Percentiles rank a stretch among this genome's conserved stretches.
Conservation (phyloP, 768 basidiomycete species). For the Lentinula raphanica region DNA sequence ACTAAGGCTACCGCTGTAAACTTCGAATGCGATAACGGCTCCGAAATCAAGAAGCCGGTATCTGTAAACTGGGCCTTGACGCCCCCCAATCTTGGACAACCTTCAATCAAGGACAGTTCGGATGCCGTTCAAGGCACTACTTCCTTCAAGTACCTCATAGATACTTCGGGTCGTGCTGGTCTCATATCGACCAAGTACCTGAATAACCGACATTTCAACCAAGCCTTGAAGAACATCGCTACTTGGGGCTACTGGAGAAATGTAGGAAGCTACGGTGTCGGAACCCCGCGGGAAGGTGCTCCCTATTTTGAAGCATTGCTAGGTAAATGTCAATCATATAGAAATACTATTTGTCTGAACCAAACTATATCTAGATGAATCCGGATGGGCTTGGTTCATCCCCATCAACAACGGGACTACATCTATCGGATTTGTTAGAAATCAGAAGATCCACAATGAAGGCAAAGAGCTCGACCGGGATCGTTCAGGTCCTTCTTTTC, state of each 20-base stretch:
- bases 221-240: conserved; percentile 66
- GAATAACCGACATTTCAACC: conserved; percentile 64
- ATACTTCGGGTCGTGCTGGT: conserved; percentile 69
- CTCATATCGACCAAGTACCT: conserved; percentile 66
- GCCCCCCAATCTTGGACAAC: conserved; percentile 28
- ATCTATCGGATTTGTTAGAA: conserved; percentile 59
- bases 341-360: not conserved
- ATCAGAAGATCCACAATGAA: conserved; percentile 43
- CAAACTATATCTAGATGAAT: conserved; percentile 41
- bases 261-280: conserved; percentile 44
- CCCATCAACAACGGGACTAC: conserved; percentile 60
- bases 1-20: conserved; percentile 45
- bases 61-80: conserved; percentile 49
- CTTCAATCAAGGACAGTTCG: conserved; percentile 32
- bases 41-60: conserved; percentile 32
- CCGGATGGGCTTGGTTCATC: conserved; percentile 72
- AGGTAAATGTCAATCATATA: conserved; percentile 29
- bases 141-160: conserved; percentile 64
- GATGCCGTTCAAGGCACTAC: conserved; percentile 36
- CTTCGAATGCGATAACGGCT: conserved; percentile 20
- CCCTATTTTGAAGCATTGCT: conserved; percentile 71
- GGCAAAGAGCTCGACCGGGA: conserved; percentile 16
- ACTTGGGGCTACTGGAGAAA: conserved; percentile 75
- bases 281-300: conserved; percentile 48
- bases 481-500: conserved; percentile 18